These are phyloP conservation scores for Zasmidium cellare DNA, from an alignment of 2,329 filamentous ascomycete genomes.

Conservation along the genomic window DNA sequence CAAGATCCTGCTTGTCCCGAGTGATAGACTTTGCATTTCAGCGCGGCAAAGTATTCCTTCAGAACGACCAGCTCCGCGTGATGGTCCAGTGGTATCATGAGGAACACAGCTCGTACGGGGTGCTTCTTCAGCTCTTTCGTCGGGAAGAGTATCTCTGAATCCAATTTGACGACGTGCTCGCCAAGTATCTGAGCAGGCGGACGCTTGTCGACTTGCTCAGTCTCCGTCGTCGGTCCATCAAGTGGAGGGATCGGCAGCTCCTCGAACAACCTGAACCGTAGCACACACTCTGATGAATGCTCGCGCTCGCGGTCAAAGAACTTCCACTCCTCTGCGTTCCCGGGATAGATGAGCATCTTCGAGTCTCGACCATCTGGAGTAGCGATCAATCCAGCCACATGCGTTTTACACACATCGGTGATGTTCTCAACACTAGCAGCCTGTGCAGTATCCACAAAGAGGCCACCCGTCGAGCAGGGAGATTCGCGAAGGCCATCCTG, in stretches of 20 bases:
- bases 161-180: slow-evolving; percentile 12
- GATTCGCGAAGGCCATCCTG: slow-evolving; percentile 4
- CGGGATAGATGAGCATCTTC: slow-evolving; percentile 28
- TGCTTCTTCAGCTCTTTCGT: slow-evolving; percentile 1
- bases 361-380: slow-evolving; percentile 12
- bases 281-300: slow-evolving; percentile 3
- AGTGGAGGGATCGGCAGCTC: slow-evolving; percentile 1
- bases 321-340: slow-evolving; percentile 27
- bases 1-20: slow-evolving; percentile 27
- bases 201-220: background rate
- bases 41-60: slow-evolving; percentile 18
- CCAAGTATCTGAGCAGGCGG: slow-evolving; percentile 2
- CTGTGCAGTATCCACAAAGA: slow-evolving; percentile 1
- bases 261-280: slow-evolving; percentile 17
- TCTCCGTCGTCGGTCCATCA: background rate
- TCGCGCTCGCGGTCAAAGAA: slow-evolving; percentile 20
- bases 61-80: slow-evolving; percentile 24
- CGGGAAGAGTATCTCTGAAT: slow-evolving; percentile 7
- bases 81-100: slow-evolving; percentile 27
- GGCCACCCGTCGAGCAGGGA: slow-evolving; percentile 7
- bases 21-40: slow-evolving; percentile 25
- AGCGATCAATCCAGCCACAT: slow-evolving; percentile 22
- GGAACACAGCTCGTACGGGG: slow-evolving; percentile 21
- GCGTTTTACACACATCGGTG: slow-evolving; percentile 24
- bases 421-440: slow-evolving; percentile 9